phyloP scores from a whole-genome alignment of 345 rosid genomes.

The Eucalyptus lansdowneana region DNA sequence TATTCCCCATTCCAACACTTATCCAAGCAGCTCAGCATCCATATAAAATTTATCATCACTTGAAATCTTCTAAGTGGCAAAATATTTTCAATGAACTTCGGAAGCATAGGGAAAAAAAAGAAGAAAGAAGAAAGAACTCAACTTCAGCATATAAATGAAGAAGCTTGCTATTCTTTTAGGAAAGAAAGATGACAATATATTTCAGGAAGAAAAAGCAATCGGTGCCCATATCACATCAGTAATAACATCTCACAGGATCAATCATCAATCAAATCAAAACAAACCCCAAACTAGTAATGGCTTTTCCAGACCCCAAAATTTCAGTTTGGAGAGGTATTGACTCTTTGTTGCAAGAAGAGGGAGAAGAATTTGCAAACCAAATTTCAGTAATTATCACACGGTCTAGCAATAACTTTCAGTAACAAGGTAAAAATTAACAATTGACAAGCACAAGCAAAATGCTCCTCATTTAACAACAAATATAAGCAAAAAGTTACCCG shows the following conservation, averaged over 20 bases:
- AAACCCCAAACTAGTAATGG: background rate
- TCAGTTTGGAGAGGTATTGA: background rate
- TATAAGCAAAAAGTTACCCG: slow-evolving; percentile 34
- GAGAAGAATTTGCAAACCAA: background rate
- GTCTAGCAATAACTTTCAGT: background rate
- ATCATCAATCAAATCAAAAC: background rate
- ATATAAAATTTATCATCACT: background rate
- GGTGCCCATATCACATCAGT: background rate
- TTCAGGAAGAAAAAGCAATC: background rate
- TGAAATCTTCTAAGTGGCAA: background rate
- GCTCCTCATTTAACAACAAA: background rate
- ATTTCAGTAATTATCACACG: background rate
- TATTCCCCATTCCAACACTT: background rate
- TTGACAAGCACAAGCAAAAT: background rate
- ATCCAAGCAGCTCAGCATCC: background rate
- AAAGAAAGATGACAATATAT: background rate
- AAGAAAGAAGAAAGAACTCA: background rate
- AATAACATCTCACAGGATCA: background rate
- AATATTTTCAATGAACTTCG: background rate
- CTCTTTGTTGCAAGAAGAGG: background rate
- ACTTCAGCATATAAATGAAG: background rate
- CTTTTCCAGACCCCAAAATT: background rate
- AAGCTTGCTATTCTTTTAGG: background rate
- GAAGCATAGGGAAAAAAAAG: background rate
- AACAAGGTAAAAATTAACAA: background rate